A percentile compares a stretch with the other conserved stretches of the same genome.
Evolutionary conservation across 1,284 basidiomycete species (phyloP).

Genomic region (Heliocybe sulcata): DNA sequence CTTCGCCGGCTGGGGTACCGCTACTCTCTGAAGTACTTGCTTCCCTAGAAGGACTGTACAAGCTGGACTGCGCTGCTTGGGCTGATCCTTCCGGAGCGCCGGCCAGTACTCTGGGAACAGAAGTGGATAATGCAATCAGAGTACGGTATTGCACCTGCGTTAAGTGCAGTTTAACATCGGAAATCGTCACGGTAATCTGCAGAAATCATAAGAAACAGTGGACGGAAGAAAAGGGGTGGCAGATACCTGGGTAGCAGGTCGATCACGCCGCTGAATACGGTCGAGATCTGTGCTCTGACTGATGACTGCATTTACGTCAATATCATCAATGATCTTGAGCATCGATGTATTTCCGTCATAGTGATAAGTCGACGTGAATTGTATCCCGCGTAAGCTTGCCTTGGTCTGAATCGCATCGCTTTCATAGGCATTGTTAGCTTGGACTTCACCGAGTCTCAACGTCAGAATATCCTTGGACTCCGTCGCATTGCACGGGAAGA

Average conservation of each 20-base stretch:
- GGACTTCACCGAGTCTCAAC: conserved; percentile 87
- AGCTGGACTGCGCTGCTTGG: conserved; percentile 16
- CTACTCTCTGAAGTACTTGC: conserved; percentile 1
- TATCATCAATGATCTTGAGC: conserved; percentile 92
- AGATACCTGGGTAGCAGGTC: conserved; percentile 68
- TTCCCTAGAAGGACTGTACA: neutral
- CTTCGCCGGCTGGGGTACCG: conserved; percentile 2
- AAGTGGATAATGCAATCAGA: conserved; percentile 64
- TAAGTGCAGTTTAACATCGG: conserved; percentile 85
- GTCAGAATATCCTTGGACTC: conserved; percentile 66
- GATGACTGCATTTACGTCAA: conserved; percentile 71
- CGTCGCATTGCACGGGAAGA: conserved; percentile 75
- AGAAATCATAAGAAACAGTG: conserved; percentile 4
- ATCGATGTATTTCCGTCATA: conserved; percentile 38
- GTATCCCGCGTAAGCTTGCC: conserved; percentile 83
- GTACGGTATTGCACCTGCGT: conserved; percentile 89
- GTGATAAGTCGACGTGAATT: conserved; percentile 68
- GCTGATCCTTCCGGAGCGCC: conserved; percentile 29
- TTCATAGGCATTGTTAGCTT: conserved; percentile 76
- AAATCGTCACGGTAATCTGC: conserved; percentile 72
- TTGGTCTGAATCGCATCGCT: conserved; percentile 55
- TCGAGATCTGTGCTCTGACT: conserved; percentile 54
- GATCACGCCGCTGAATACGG: conserved; percentile 36
- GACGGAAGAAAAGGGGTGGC: neutral
- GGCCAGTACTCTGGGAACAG: conserved; percentile 68